A percentile compares a stretch with the other conserved stretches of the same genome.
Conservation (phyloP, 441 rosid species). For the Gossypium gossypioides region DNA sequence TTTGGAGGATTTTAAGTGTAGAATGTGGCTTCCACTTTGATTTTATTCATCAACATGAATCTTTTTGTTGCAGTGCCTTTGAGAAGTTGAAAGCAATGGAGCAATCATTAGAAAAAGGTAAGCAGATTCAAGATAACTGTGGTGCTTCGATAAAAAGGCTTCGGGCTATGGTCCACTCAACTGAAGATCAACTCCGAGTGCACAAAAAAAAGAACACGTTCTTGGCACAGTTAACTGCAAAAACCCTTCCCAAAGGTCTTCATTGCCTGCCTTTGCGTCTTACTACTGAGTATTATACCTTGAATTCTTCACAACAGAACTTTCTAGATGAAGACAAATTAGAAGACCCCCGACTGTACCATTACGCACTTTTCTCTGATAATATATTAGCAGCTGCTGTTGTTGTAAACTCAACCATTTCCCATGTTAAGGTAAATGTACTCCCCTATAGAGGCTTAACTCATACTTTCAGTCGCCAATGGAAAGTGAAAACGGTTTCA, state of each 20-base stretch:
- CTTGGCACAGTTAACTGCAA: constrained; percentile 85
- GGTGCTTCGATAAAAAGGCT: constrained; percentile 72
- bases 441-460: neutral
- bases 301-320: constrained; percentile 51
- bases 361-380: constrained; percentile 80
- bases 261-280: constrained; percentile 94
- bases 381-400: constrained; percentile 63
- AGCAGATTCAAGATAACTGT: constrained; percentile 81
- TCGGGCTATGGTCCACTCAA: constrained; percentile 86
- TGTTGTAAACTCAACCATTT: constrained; percentile 61
- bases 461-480: neutral
- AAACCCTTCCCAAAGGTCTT: constrained; percentile 87
- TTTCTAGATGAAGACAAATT: constrained; percentile 63
- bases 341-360: constrained; percentile 59
- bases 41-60: neutral
- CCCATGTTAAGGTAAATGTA: constrained; percentile 46
- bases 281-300: constrained; percentile 61
- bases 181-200: constrained; percentile 90
- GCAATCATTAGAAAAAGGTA: constrained; percentile 63
- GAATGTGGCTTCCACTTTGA: neutral
- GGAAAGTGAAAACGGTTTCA: neutral
- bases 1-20: neutral
- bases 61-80: constrained; percentile 35
- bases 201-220: constrained; percentile 80
- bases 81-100: constrained; percentile 78